Evolutionary conservation across 257 asterid species (phyloP), one percentile per base, ranked within the genome.

Genomic region (Petrea volubilis): DNA sequence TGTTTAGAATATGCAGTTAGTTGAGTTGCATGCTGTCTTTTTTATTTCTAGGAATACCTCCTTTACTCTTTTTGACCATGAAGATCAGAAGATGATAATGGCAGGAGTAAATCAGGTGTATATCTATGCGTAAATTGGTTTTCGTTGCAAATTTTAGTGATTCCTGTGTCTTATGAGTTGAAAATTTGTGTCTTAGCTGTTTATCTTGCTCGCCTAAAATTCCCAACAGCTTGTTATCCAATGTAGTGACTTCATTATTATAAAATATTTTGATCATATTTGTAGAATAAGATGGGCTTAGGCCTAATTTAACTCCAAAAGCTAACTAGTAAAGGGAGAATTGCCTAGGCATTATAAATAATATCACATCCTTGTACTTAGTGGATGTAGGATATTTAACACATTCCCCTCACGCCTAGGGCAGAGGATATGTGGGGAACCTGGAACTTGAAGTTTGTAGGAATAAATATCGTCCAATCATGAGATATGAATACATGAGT

Each of bases 1-100:
- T 20, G 5, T 38, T 34, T 50, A 51, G 36, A 33, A 44, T 57
- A 24, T 43, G 33, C 33, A n/a, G 70, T 23, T 31, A 12, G 44
- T 31, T 33, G 29, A 47, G 25, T 25, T 60, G 7, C 34, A 33
- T 8, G 5, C 7, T 5, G 5, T 0, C 38, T 33, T n/a, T n/a
- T 70, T 1, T 7, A 50, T 29, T 41, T 24, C 50, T 58, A 21
- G 53, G 15, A 46, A 36, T 55, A 24, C 58, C 40, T 20, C 43
- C 20, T 49, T 74, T 66, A 74, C 70, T 25, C 40, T 65, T 27
- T 73, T 56, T 11, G 33, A 31, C 46, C 62, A 41, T 33, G 80
- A 63, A 38, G 36, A 70, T 62, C 68, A 64, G 80, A 63, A 38
- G 36, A 70, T 62, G 73, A 64, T 64, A 46, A 41, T 17, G 41